Conservation (phyloP, 768 basidiomycete genomes). For the Arthromyces matolae region DNA sequence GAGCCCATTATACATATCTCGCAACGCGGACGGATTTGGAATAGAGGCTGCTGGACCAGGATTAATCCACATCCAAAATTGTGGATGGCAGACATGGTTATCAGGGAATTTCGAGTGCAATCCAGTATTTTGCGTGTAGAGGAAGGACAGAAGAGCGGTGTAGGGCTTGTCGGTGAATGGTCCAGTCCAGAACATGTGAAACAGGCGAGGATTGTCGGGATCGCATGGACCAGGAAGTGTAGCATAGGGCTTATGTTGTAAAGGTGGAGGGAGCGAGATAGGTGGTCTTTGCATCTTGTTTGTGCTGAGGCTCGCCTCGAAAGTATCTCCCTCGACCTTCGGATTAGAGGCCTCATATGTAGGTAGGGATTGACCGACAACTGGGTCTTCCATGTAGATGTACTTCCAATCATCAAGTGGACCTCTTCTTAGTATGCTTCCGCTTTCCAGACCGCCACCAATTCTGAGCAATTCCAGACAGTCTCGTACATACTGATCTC, state of each 20-base stretch:
- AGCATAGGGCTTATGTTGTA: conserved; percentile 54
- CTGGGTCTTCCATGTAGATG: conserved; percentile 68
- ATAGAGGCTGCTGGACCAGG: conserved; percentile 92
- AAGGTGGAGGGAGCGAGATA: conserved; percentile 44
- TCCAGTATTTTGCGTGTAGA: conserved; percentile 93
- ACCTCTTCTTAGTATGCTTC: conserved; percentile 67
- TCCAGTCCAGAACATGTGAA: conserved; percentile 99
- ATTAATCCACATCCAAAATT: conserved; percentile 99
- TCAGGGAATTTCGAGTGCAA: conserved; percentile 59
- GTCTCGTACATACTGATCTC: conserved; percentile 88
- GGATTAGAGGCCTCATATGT: conserved; percentile 4
- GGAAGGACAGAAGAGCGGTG: conserved; percentile 88
- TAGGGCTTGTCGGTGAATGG: conserved; percentile 99
- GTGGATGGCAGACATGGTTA: conserved; percentile 72
- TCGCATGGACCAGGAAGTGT: conserved; percentile 69
- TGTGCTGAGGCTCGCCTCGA: conserved; percentile 54
- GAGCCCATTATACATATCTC: conserved; percentile 81
- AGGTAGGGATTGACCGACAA: conserved; percentile 23
- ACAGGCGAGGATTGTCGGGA: conserved; percentile 78
- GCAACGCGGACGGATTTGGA: conserved; percentile 76
- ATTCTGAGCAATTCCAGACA: conserved; percentile 93
- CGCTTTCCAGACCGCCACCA: conserved; percentile 85
- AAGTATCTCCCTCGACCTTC: conserved; percentile 45
- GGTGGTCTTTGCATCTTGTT: conserved; percentile 60
- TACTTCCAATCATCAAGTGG: conserved; percentile 85